Percentiles rank a stretch among this genome's conserved stretches.
Conservation (phyloP, 768 basidiomycete genomes). For the Pholiota microspora region DNA sequence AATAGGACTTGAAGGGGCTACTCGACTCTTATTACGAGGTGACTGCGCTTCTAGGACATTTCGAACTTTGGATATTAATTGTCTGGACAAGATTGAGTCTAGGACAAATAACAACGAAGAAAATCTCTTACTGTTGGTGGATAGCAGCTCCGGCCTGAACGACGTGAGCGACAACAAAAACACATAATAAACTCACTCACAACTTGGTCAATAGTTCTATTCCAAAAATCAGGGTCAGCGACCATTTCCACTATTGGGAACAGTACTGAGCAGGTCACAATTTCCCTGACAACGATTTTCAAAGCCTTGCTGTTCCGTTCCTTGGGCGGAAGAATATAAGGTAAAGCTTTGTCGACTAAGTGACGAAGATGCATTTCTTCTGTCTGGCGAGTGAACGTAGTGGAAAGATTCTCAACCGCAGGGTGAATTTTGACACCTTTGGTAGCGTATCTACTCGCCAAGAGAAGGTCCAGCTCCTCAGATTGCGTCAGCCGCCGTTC, state of each 20-base stretch:
- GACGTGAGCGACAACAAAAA: neutral
- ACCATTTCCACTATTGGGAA: slow-evolving; percentile 92
- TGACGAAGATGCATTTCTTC: slow-evolving; percentile 83
- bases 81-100: slow-evolving; percentile 40
- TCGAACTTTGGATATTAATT: slow-evolving; percentile 84
- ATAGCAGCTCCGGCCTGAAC: slow-evolving; percentile 49
- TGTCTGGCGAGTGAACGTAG: slow-evolving; percentile 84
- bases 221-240: slow-evolving; percentile 97
- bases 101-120: slow-evolving; percentile 7
- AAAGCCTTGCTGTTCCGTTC: slow-evolving; percentile 73
- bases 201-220: slow-evolving; percentile 86
- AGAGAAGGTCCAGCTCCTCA: slow-evolving; percentile 83
- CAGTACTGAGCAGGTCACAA: slow-evolving; percentile 77
- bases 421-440: slow-evolving; percentile 73
- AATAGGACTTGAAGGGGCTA: slow-evolving; percentile 34
- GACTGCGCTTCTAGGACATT: slow-evolving; percentile 81
- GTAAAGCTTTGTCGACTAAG: slow-evolving; percentile 70
- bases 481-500: slow-evolving; percentile 85
- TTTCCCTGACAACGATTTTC: slow-evolving; percentile 74
- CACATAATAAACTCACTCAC: slow-evolving; percentile 42
- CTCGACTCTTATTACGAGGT: slow-evolving; percentile 47
- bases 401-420: slow-evolving; percentile 85
- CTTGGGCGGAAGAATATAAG: slow-evolving; percentile 69
- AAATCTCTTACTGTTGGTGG: slow-evolving; percentile 41
- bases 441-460: slow-evolving; percentile 79